A percentile compares a stretch with the other conserved stretches of the same genome.
Conservation (phyloP, 2,329 filamentous ascomycete species). For the Beauveria pseudobassiana region DNA sequence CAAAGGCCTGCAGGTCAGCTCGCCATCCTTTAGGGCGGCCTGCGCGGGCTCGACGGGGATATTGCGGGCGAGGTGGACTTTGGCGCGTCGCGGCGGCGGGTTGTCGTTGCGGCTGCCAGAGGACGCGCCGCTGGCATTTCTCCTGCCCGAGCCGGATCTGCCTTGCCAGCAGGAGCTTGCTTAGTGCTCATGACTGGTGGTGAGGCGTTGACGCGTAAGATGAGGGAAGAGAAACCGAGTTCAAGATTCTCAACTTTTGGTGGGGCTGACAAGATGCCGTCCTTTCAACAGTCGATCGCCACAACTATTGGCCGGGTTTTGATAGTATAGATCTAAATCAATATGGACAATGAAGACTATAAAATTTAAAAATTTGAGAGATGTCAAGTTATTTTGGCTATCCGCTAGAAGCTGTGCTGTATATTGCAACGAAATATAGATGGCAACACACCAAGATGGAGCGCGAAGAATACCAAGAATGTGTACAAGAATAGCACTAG, state of each 20-base stretch:
- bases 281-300: background rate
- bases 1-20: conserved; percentile 78
- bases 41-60: conserved; percentile 45
- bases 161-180: conserved; percentile 20
- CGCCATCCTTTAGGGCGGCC: conserved; percentile 57
- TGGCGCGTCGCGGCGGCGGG: conserved; percentile 34
- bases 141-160: conserved; percentile 16
- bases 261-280: background rate
- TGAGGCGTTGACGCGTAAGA: conserved; percentile 12
- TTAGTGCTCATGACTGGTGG: conserved; percentile 21
- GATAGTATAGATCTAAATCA: too few relatives aligned
- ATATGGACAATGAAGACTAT: too few relatives aligned
- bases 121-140: conserved; percentile 18
- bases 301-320: too few relatives aligned
- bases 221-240: background rate
- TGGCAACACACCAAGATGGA: too few relatives aligned
- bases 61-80: conserved; percentile 38
- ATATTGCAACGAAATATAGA: too few relatives aligned
- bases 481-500: too few relatives aligned
- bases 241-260: conserved; percentile 2
- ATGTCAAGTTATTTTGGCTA: too few relatives aligned
- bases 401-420: too few relatives aligned
- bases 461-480: too few relatives aligned
- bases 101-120: conserved; percentile 19
- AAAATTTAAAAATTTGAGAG: too few relatives aligned